Base-by-base conservation (phyloP, 1,284 basidiomycete species). In the Takashimella koratensis region DNA sequence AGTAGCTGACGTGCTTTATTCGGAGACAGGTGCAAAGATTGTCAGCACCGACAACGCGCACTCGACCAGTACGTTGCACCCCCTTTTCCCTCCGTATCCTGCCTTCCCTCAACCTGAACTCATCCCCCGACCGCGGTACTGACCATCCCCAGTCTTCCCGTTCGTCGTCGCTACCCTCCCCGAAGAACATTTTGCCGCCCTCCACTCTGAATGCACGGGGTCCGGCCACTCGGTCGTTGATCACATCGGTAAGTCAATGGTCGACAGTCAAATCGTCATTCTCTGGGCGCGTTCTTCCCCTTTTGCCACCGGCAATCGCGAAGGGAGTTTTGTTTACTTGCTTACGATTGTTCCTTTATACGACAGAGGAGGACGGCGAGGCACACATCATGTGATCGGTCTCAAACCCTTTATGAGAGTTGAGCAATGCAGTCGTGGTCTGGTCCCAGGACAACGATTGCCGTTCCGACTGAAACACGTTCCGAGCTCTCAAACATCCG, bases 161-260 rank as follows among this genome's bases (percentile, higher is more conserved):
- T 71, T 68, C 58, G 56, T 65, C 44, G 58, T 59, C 39, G 63
- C 69, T 43, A 54, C 49, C 16, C 26, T 70, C 21, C 60, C 63
- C 21, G 59, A 64, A 42, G 53, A 65, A 36, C 59, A 64, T 54
- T 71, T 65, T 40, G 43, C 59, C 20, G 46, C 62, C 20, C 54
- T 74, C 48, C 57, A 68, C 46, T 45, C 52, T 6, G 56, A 64
- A n/a, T 59, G 59, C 20, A 46, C 45, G 20, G 54, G 61, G 39
- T 59, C 59, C 6, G 47, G 47, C 26, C 67, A 70, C 58, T 47
- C 36, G 20, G 61, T 64, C 26, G 62, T 73, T 16, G 64, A 70
- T 48, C 51, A 66, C 51, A 48, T 69, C 43, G 71, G 70, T 72
- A 58, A 54, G 69, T 68, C 12, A 3, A n/a, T n/a, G n/a, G n/a